Percentiles rank a stretch among this genome's conserved stretches.
These are phyloP conservation scores for Neurospora discreta DNA, from an alignment of 495 filamentous ascomycete genomes.

Conservation along the genomic window DNA sequence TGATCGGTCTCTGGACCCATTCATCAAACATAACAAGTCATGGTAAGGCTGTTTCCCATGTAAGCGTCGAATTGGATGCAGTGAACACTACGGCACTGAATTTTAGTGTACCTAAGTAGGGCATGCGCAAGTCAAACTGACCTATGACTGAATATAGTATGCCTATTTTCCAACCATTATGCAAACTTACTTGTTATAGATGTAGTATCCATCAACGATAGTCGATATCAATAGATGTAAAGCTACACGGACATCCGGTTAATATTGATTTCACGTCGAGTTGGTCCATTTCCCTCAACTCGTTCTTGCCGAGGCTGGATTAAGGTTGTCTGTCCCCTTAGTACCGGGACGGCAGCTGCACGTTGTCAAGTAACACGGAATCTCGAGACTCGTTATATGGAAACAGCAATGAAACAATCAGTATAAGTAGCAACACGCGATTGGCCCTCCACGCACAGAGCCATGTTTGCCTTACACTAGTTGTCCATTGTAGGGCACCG, in stretches of 20 bases:
- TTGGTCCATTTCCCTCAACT: not conserved
- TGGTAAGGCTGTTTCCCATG: not conserved
- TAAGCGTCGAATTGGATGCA: not conserved
- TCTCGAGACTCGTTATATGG: not conserved
- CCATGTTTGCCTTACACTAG: not conserved
- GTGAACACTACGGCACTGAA: not conserved
- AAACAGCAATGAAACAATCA: not conserved
- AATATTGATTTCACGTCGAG: not conserved
- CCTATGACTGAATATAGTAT: not conserved
- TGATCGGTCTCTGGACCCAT: not conserved
- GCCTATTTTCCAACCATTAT: not conserved
- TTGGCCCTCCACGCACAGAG: not conserved
- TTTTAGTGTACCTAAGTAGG: too few relatives aligned
- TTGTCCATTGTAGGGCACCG: not conserved
- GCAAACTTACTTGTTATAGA: not conserved
- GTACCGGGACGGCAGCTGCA: not conserved
- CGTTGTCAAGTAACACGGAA: not conserved
- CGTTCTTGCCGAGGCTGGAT: not conserved
- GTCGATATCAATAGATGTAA: not conserved
- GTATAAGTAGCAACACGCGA: not conserved
- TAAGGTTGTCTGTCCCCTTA: not conserved
- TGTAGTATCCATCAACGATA: not conserved
- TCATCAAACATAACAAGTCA: not conserved
- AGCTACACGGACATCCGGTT: not conserved
- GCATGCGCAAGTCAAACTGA: not conserved